Percentiles rank a stretch among this genome's conserved stretches.
Evolutionary conservation across 495 filamentous ascomycete genomes (phyloP).

Genomic region (Neurospora sublineolata): DNA sequence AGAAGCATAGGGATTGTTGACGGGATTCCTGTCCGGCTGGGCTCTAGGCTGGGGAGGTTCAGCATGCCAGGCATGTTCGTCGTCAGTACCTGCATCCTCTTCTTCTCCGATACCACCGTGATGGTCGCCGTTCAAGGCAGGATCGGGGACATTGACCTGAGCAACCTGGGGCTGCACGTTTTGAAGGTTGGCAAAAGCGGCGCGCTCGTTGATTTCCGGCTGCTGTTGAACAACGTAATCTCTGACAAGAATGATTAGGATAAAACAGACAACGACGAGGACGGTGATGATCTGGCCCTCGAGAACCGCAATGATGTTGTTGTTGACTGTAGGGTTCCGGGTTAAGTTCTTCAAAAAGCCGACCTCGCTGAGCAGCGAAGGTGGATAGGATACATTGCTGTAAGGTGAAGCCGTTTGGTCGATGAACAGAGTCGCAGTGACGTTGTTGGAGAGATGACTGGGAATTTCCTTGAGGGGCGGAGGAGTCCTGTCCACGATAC

Average conservation of each 20-base stretch:
- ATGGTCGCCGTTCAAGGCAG: neutral
- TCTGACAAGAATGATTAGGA: slow-evolving; percentile 86
- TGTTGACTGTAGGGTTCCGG: slow-evolving; percentile 60
- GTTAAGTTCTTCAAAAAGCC: slow-evolving; percentile 63
- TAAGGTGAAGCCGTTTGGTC: slow-evolving; percentile 3
- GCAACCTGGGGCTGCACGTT: slow-evolving; percentile 36
- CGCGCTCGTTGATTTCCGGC: slow-evolving; percentile 57
- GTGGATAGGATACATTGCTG: neutral
- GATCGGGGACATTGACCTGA: slow-evolving; percentile 1
- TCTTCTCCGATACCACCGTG: neutral
- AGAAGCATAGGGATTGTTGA: neutral
- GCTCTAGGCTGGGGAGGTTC: neutral
- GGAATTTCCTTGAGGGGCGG: neutral
- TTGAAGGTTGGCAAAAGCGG: slow-evolving; percentile 40
- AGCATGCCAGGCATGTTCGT: slow-evolving; percentile 1
- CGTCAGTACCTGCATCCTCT: slow-evolving; percentile 12
- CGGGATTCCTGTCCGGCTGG: neutral
- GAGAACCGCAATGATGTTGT: slow-evolving; percentile 66
- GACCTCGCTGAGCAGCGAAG: slow-evolving; percentile 59
- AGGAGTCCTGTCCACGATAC: slow-evolving; percentile 10
- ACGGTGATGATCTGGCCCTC: slow-evolving; percentile 92
- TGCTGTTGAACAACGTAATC: slow-evolving; percentile 99
- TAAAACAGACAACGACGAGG: slow-evolving; percentile 81
- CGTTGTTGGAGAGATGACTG: neutral
- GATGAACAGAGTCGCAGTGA: neutral